Conservation (phyloP, 202 grass and related monocot species). For the Setaria viridis region DNA sequence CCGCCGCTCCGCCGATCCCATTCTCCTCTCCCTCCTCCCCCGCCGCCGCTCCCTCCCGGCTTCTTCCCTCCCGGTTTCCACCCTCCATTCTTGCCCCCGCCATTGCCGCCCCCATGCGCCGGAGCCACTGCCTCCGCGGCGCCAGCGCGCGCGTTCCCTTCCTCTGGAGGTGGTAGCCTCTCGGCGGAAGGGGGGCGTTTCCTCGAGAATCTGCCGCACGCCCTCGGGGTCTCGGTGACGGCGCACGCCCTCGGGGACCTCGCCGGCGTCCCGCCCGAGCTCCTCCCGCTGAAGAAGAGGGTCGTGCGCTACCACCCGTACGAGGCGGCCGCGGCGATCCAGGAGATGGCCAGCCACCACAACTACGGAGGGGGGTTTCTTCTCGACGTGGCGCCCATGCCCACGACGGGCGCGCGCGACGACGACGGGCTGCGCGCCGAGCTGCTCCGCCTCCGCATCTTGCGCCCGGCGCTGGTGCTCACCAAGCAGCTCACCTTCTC, state of each 20-base stretch:
- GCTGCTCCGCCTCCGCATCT: constrained; percentile 44
- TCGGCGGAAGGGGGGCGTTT: not conserved
- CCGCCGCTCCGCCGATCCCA: not conserved
- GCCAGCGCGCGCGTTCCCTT: too few relatives aligned
- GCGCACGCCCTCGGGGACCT: not conserved
- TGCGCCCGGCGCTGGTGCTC: constrained; percentile 52
- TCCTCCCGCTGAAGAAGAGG: constrained; percentile 50
- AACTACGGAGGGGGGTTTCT: not conserved
- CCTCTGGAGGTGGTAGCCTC: not conserved
- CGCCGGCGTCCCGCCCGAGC: constrained; percentile 36
- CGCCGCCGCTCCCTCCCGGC: constrained; percentile 18
- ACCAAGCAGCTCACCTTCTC: constrained; percentile 52
- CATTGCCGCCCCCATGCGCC: constrained; percentile 31
- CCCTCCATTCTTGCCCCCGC: not conserved
- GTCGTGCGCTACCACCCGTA: constrained; percentile 37
- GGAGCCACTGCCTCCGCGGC: not conserved
- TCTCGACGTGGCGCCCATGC: not conserved
- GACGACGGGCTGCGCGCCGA: constrained; percentile 45
- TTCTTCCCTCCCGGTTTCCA: not conserved
- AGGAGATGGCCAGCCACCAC: constrained; percentile 26
- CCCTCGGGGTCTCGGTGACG: not conserved
- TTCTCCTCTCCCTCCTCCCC: not conserved
- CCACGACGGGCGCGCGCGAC: not conserved
- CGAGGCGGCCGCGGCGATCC: constrained; percentile 33
- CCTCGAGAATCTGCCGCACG: constrained; percentile 27